phyloP scores from a whole-genome alignment of 2,329 filamentous ascomycete genomes.

The Ascochyta clinopodiicola region DNA sequence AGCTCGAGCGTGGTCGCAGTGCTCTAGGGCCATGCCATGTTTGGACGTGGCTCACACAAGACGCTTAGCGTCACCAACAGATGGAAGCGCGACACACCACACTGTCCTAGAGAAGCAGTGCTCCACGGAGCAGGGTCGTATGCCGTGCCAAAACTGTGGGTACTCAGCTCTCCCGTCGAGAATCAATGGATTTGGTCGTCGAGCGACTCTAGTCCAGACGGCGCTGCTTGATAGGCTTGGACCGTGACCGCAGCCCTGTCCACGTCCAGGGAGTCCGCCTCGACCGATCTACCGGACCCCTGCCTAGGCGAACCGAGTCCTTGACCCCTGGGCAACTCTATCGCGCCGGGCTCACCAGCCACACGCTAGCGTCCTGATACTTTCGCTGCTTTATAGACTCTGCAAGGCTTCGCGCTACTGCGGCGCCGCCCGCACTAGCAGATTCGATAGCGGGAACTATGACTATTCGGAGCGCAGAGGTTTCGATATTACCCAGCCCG shows the following conservation, averaged over 20 bases:
- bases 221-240: neutral
- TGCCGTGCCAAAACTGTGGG: conserved; percentile 10
- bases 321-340: conserved; percentile 5
- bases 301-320: conserved; percentile 5
- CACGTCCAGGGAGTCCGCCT: neutral
- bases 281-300: conserved; percentile 1
- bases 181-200: conserved; percentile 6
- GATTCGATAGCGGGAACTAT: conserved; percentile 14
- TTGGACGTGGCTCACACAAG: conserved; percentile 10
- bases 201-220: conserved; percentile 1
- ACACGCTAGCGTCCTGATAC: conserved; percentile 5
- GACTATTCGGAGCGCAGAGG: conserved; percentile 2
- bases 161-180: conserved; percentile 6
- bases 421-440: conserved; percentile 17
- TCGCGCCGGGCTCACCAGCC: conserved; percentile 12
- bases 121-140: conserved; percentile 1
- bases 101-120: conserved; percentile 5
- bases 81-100: conserved; percentile 9
- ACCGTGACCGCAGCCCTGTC: conserved; percentile 4
- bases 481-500: conserved; percentile 10
- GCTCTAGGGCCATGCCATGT: conserved; percentile 17
- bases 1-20: conserved; percentile 13
- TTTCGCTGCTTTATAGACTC: conserved; percentile 12
- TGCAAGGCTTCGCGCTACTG: conserved; percentile 13
- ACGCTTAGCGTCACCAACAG: conserved; percentile 17